A percentile compares a stretch with the other conserved stretches of the same genome.
phyloP scores from a whole-genome alignment of 2,329 filamentous ascomycete species.

The Dryadomyces sulphureus region DNA sequence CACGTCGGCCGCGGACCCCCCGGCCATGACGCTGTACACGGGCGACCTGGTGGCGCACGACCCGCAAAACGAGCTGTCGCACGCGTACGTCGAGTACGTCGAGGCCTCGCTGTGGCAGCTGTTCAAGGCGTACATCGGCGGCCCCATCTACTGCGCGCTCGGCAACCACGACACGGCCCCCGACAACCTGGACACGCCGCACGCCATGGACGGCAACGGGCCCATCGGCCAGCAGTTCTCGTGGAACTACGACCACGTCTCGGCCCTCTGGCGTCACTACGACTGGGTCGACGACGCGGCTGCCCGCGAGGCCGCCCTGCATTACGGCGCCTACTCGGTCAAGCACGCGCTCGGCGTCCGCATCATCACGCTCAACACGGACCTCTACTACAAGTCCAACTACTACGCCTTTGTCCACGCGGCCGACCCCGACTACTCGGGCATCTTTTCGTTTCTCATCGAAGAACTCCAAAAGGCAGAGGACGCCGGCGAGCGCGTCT shows the following conservation, averaged over 20 bases:
- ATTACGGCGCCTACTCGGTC: slow-evolving; percentile 37
- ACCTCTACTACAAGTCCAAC: slow-evolving; percentile 44
- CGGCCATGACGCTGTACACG: slow-evolving; percentile 44
- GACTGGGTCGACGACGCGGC: slow-evolving; percentile 28
- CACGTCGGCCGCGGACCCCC: slow-evolving; percentile 27
- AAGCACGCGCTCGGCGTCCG: slow-evolving; percentile 30
- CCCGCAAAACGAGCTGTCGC: slow-evolving; percentile 32
- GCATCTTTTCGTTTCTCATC: slow-evolving; percentile 38
- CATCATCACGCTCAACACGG: slow-evolving; percentile 45
- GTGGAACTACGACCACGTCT: slow-evolving; percentile 38
- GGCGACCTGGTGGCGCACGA: slow-evolving; percentile 45
- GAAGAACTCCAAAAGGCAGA: slow-evolving; percentile 38
- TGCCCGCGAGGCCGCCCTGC: slow-evolving; percentile 21
- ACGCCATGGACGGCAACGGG: slow-evolving; percentile 24
- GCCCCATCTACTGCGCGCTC: slow-evolving; percentile 39
- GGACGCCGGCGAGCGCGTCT: slow-evolving; percentile 34
- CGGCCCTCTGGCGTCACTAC: slow-evolving; percentile 32
- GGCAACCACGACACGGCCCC: slow-evolving; percentile 44
- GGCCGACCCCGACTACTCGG: slow-evolving; percentile 34
- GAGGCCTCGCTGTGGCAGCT: slow-evolving; percentile 37
- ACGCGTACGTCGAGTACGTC: slow-evolving; percentile 35
- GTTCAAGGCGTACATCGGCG: slow-evolving; percentile 39
- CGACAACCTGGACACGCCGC: slow-evolving; percentile 35
- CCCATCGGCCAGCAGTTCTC: slow-evolving; percentile 34
- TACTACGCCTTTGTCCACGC: slow-evolving; percentile 37